phyloP scores from a whole-genome alignment of 495 filamentous ascomycete species.

The Clavariopsis aquatica region DNA sequence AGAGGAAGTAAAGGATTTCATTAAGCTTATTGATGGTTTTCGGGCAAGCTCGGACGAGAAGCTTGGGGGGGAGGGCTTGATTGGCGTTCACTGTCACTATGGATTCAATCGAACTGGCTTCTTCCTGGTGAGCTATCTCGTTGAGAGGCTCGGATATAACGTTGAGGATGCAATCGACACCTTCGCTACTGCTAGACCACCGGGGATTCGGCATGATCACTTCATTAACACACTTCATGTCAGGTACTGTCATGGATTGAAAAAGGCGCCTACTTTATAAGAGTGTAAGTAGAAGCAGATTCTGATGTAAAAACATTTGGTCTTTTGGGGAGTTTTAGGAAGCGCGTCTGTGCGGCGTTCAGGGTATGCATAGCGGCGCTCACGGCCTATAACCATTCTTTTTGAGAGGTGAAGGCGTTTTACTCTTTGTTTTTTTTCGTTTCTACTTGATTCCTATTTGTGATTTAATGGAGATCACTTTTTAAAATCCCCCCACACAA shows the following conservation, averaged over 20 bases:
- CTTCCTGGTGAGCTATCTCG: slow-evolving; percentile 85
- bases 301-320: neutral
- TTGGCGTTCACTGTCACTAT: slow-evolving; percentile 95
- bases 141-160: slow-evolving; percentile 72
- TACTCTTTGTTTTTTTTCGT: no score
- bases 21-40: slow-evolving; percentile 73
- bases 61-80: slow-evolving; percentile 43
- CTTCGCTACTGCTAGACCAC: slow-evolving; percentile 71
- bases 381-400: neutral
- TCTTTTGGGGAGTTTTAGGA: neutral
- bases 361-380: neutral
- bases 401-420: no score
- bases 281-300: neutral
- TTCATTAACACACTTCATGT: slow-evolving; percentile 86
- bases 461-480: no score
- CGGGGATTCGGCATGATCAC: slow-evolving; percentile 86
- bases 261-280: slow-evolving; percentile 22
- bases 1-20: slow-evolving; percentile 75
- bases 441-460: no score
- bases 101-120: slow-evolving; percentile 92
- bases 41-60: slow-evolving; percentile 40
- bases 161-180: slow-evolving; percentile 78
- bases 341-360: neutral
- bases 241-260: slow-evolving; percentile 54
- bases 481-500: no score